Percentiles rank a stretch among this genome's conserved stretches.
Conservation (phyloP, 306 rosid species). For the Begonia masoniana region DNA sequence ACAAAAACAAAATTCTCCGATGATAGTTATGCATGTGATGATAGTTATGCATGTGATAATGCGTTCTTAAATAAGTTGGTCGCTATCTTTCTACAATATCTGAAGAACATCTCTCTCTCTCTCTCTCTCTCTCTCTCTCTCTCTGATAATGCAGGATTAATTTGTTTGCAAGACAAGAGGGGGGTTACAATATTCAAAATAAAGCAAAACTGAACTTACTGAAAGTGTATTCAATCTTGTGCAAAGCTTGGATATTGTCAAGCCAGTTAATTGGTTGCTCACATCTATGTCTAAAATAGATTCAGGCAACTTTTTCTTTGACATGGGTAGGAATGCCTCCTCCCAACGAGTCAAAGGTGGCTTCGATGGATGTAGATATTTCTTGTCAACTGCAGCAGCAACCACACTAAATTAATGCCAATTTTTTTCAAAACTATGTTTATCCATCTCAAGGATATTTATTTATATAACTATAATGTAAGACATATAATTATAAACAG, state of each 20-base stretch:
- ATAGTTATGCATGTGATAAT: neutral
- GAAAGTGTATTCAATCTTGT: constrained; percentile 37
- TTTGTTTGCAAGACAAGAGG: neutral
- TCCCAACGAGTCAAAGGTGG: constrained; percentile 44
- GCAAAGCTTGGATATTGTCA: constrained; percentile 40
- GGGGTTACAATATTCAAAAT: neutral
- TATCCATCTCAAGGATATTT: too few relatives aligned
- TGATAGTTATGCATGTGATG: neutral
- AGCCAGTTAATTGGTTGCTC: constrained; percentile 20
- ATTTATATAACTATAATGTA: too few relatives aligned
- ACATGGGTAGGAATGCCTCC: constrained; percentile 21
- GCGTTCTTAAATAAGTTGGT: neutral
- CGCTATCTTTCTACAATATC: neutral
- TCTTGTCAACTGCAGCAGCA: constrained; percentile 41
- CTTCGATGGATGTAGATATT: constrained; percentile 27
- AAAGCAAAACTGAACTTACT: constrained; percentile 21
- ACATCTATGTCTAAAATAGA: constrained; percentile 27
- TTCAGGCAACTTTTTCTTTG: constrained; percentile 33
- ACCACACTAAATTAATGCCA: neutral
- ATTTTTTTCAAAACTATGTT: too few relatives aligned
- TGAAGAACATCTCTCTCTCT: neutral
- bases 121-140: neutral
- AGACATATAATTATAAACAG: too few relatives aligned
- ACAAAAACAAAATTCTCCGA: neutral
- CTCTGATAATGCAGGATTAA: neutral